Percentiles rank a stretch among this genome's conserved stretches.
phyloP scores from a whole-genome alignment of 257 asterid genomes.

The Echites panduratus region DNA sequence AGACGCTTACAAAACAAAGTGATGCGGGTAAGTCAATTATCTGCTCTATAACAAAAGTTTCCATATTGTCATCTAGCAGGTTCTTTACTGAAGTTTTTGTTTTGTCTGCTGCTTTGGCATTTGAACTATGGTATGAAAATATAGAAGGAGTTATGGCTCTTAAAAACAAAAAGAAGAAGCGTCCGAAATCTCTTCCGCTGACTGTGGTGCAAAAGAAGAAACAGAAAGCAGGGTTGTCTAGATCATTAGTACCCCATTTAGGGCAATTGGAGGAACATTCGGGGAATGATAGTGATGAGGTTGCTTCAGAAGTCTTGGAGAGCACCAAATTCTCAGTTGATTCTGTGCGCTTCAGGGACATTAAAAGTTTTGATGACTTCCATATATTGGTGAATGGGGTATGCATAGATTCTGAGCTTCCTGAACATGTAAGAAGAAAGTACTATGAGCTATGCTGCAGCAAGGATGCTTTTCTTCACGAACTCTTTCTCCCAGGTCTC shows the following conservation, averaged over 20 bases:
- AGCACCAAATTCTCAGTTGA: constrained; percentile 14
- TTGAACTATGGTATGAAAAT: neutral
- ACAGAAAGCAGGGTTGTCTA: constrained; percentile 13
- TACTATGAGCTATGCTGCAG: constrained; percentile 34
- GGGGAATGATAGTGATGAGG: constrained; percentile 33
- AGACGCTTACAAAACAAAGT: constrained; percentile 56
- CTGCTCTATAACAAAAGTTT: constrained; percentile 2
- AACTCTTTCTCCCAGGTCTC: constrained; percentile 26
- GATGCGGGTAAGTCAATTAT: constrained; percentile 48
- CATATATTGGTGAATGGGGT: constrained; percentile 28
- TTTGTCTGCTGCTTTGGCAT: neutral
- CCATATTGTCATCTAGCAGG: neutral
- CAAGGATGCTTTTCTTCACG: constrained; percentile 28
- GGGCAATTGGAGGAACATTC: constrained; percentile 24
- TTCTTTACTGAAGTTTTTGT: neutral
- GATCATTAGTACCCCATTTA: constrained; percentile 1
- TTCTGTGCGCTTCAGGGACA: constrained; percentile 20
- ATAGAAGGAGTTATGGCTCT: constrained; percentile 20
- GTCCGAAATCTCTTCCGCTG: constrained; percentile 29
- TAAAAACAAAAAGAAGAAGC: constrained; percentile 14
- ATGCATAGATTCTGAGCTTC: constrained; percentile 34
- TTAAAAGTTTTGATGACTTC: constrained; percentile 26
- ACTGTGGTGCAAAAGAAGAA: constrained; percentile 29
- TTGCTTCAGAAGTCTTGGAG: constrained; percentile 31
- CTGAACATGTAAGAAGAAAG: constrained; percentile 23